These are phyloP conservation scores for Pterulicium gracile DNA, from an alignment of 1,284 basidiomycete species.

Conservation along the genomic window DNA sequence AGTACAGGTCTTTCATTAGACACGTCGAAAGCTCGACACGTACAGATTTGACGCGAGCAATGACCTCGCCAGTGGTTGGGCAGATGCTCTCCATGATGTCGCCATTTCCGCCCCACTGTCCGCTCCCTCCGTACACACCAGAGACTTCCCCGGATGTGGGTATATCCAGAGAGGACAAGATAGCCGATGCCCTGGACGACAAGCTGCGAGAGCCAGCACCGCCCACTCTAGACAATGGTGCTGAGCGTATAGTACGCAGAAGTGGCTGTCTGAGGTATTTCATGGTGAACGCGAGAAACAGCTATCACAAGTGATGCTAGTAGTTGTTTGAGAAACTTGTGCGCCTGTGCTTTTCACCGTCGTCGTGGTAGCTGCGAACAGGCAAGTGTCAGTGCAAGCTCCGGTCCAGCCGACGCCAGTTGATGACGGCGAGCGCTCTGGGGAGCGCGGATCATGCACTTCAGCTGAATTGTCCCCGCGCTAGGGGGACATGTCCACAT, in stretches of 20 bases:
- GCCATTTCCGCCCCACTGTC: slow-evolving; percentile 55
- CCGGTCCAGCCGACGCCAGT: too few relatives aligned
- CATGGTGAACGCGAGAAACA: slow-evolving; percentile 15
- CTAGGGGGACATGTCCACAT: too few relatives aligned
- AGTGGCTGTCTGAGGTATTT: slow-evolving; percentile 9
- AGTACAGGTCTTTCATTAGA: too few relatives aligned
- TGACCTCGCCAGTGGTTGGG: slow-evolving; percentile 66
- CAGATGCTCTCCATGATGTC: slow-evolving; percentile 59
- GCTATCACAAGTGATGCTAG: neutral
- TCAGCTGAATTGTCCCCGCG: too few relatives aligned
- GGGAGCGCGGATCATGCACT: too few relatives aligned
- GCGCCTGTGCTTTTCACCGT: too few relatives aligned
- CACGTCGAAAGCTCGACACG: too few relatives aligned
- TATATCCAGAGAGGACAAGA: slow-evolving; percentile 57
- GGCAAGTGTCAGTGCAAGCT: too few relatives aligned
- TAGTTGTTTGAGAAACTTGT: too few relatives aligned
- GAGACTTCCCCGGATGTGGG: slow-evolving; percentile 39
- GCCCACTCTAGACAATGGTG: too few relatives aligned
- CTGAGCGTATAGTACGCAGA: slow-evolving; percentile 3
- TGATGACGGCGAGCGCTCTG: too few relatives aligned
- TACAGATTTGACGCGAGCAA: slow-evolving; percentile 59
- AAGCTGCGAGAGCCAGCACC: slow-evolving; percentile 25
- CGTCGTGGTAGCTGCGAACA: too few relatives aligned
- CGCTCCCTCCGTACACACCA: slow-evolving; percentile 71
- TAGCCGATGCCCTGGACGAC: slow-evolving; percentile 52